Base-by-base conservation (phyloP, 1,284 basidiomycete species). In the Sporisorium sorghi region DNA sequence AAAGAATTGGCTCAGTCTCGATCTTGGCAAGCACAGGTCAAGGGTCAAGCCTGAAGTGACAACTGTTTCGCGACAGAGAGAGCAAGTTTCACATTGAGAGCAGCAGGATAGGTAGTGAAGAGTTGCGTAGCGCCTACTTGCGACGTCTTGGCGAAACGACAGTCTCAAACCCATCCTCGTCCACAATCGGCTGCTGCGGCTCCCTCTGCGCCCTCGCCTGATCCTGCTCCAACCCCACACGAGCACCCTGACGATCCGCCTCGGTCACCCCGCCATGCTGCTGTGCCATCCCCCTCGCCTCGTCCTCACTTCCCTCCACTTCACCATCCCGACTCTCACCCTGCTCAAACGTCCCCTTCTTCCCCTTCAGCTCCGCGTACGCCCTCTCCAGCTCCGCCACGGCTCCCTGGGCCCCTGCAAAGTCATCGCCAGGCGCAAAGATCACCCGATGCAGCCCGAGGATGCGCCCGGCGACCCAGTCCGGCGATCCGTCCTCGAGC, bases 141-240 rank as follows among this genome's bases (percentile, higher is more conserved):
- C 67, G 68, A 5, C 75, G 75, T 23, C 77, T 71, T 23, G 76
- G 70, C 6, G 70, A 61, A 26, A 66, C 74, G n/a, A 83, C 81
- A 10, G 79, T 83, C 51, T 77, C 77, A 53, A 81, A 81, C 8
- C 79, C 79, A 46, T 81, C 79, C 53, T 81, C 76, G 28, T 81
- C 79, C 5, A 81, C 53, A 33, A 75, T 59, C 2, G 79, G 79
- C 53, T 76, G 62, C 15, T 60, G 71, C 23, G 69, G 54, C 21
- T 58, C 54, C 5, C 57, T 57, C 7, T 47, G 17, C 23, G 49
- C 53, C 26, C 51, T 62, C 0, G 47, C 66, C 17, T 58, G 61
- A 50, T 67, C 57, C 48, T 71, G 69, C n/a, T 69, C 58, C 19
- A 62, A 24, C 7, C 66, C 58, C 17, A 50, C 52, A 30, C 53